Percentiles rank a stretch among this genome's conserved stretches.
These are phyloP conservation scores for Neoboletus magnificus DNA, from an alignment of 768 basidiomycete species.

Conservation along the genomic window DNA sequence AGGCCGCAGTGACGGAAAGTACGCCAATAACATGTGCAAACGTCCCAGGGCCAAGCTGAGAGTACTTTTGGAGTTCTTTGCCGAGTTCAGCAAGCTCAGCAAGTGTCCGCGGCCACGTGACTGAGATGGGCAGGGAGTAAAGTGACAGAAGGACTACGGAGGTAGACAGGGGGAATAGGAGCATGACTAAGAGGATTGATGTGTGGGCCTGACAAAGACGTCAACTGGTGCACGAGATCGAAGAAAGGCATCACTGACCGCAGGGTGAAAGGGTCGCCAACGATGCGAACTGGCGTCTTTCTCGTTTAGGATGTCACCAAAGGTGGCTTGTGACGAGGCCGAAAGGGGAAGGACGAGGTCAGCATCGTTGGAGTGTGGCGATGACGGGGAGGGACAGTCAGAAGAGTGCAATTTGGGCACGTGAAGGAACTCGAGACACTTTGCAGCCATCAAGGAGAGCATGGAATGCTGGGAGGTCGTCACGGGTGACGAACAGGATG, in stretches of 20 bases:
- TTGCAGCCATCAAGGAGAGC: constrained; percentile 49
- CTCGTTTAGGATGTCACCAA: constrained; percentile 42
- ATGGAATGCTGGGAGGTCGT: constrained; percentile 38
- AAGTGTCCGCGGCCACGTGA: constrained; percentile 73
- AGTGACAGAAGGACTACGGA: constrained; percentile 43
- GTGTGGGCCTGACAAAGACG: constrained; percentile 43
- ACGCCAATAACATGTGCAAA: constrained; percentile 78
- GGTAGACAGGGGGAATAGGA: constrained; percentile 70
- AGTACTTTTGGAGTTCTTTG: constrained; percentile 72
- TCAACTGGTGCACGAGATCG: constrained; percentile 8
- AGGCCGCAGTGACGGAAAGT: constrained; percentile 78
- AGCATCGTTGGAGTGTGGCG: constrained; percentile 39
- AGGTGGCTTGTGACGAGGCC: constrained; percentile 46
- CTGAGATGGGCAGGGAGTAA: constrained; percentile 63
- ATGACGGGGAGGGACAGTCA: constrained; percentile 46
- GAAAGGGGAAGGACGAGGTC: constrained; percentile 55
- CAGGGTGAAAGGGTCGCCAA: constrained; percentile 31
- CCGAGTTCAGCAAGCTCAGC: constrained; percentile 74
- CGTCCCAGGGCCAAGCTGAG: constrained; percentile 62
- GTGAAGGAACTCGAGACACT: constrained; percentile 53
- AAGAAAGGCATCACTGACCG: constrained; percentile 29
- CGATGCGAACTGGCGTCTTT: constrained; percentile 32
- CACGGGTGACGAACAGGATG: constrained; percentile 7
- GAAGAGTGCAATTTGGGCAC: constrained; percentile 38
- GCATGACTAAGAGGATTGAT: constrained; percentile 66